Evolutionary conservation across 768 basidiomycete genomes (phyloP).

Genomic region (Leucosporidium scottii): DNA sequence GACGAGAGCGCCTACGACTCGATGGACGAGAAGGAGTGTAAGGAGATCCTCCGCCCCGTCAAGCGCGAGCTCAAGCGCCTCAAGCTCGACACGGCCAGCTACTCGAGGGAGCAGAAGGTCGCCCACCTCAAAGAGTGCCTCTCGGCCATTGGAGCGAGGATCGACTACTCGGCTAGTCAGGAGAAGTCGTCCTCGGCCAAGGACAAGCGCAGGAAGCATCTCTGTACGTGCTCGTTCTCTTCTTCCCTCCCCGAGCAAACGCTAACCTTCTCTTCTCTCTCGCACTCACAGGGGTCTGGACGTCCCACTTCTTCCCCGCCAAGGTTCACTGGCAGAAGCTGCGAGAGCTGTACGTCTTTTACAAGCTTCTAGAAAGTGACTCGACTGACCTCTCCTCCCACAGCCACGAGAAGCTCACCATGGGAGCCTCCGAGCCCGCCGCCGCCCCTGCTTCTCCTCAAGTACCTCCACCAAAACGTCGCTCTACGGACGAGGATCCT

Average conservation of each 20-base stretch:
- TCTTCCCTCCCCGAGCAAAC: neutral
- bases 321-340: conserved; percentile 14
- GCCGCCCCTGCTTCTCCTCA: no score
- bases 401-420: conserved; percentile 8
- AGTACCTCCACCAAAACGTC: no score
- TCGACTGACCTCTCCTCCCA: neutral
- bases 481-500: no score
- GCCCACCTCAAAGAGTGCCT: conserved; percentile 91
- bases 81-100: conserved; percentile 83
- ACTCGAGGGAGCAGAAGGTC: conserved; percentile 93
- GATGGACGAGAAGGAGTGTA: conserved; percentile 47
- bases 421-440: no score
- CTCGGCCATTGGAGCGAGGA: conserved; percentile 83
- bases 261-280: neutral
- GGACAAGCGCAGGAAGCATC: conserved; percentile 33
- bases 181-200: conserved; percentile 6
- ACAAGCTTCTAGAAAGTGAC: neutral
- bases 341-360: conserved; percentile 14
- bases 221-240: conserved; percentile 22
- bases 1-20: conserved; percentile 61
- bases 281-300: conserved; percentile 27
- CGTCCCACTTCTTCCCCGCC: conserved; percentile 26
- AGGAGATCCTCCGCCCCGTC: conserved; percentile 90
- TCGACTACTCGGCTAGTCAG: conserved; percentile 49
- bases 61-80: conserved; percentile 96